Base-by-base conservation (phyloP, 306 rosid genomes). In the Neltuma alba region DNA sequence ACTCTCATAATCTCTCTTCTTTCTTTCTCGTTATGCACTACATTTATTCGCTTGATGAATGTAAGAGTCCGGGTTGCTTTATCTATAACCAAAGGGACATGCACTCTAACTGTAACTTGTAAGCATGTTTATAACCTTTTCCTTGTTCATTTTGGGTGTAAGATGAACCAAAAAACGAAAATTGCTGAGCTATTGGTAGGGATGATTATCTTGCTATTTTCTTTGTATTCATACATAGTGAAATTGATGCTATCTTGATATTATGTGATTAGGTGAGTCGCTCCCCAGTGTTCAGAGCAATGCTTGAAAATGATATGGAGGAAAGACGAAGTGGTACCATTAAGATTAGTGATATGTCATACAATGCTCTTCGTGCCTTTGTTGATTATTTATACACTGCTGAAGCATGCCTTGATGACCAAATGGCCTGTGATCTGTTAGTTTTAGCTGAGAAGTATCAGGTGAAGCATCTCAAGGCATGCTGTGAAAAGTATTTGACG, bases 271-370 rank as follows among this genome's bases (percentile, higher is more conserved):
- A 92, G 97, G 86, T 61, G 54, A 91, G 87, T 60, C 95, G 97
- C 67, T 94, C 99, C 45, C 97, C 89, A 5, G 97, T 94, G 45
- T 92, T 94, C 82, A 85, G 76, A 86, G 97, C 95, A 50, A 92
- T 94, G 95, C 91, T 94, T 0, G 97, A 92, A 81, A 92, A 86
- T 66, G 92, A 94, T 60, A 94, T 92, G 99, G 86, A 86, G 63
- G 95, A 94, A 86, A 90, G 92, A 70, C 90, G 86, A 72, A 94
- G 94, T 12, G 92, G 97, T 74, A 92, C 90, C 57, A 91, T 94
- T 50, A 94, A 83, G 85, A 90, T 94, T 28, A 27, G 89, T 5
- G 97, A 91, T 25, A 95, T 91, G 21, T 86, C 97, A 16, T 84
- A 85, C 10, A 85, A 92, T n/a, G 88, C 90, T 55, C 97, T 94